Evolutionary conservation across 169 alveolate species (phyloP).

Genomic region (Theileria annulata): DNA sequence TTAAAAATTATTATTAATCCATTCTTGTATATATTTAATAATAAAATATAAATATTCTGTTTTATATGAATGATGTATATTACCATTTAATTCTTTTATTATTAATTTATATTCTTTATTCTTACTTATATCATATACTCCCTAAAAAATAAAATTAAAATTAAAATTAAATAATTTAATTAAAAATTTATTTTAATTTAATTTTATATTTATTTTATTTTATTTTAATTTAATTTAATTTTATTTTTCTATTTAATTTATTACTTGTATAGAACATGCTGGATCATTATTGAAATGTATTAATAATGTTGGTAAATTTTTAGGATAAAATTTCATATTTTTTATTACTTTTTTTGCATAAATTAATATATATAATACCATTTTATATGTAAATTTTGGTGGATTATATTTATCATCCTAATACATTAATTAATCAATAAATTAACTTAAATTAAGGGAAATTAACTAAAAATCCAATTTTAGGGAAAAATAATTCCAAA

Average conservation of each 20-base stretch:
- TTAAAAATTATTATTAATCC: neutral
- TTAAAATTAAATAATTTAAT: no score
- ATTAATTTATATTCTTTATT: neutral
- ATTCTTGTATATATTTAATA: neutral
- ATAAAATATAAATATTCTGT: neutral
- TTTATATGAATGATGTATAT: neutral
- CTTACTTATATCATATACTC: neutral
- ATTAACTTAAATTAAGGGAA: neutral
- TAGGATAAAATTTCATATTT: conserved; percentile 38
- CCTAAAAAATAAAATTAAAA: no score
- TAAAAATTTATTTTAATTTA: no score
- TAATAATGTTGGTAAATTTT: conserved; percentile 57
- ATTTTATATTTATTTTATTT: no score
- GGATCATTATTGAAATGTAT: conserved; percentile 61
- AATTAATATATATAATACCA: conserved; percentile 8
- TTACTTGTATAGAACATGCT: conserved; percentile 40
- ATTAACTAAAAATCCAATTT: no score
- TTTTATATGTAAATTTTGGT: neutral
- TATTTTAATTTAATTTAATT: no score
- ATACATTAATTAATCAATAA: neutral
- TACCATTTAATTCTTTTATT: neutral
- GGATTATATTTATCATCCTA: neutral
- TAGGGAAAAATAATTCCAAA: no score
- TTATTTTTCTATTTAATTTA: neutral
- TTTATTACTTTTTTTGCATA: conserved; percentile 34